These are phyloP conservation scores for Drosera spatulata DNA, from an alignment of 179 eudicot species.

Conservation along the genomic window DNA sequence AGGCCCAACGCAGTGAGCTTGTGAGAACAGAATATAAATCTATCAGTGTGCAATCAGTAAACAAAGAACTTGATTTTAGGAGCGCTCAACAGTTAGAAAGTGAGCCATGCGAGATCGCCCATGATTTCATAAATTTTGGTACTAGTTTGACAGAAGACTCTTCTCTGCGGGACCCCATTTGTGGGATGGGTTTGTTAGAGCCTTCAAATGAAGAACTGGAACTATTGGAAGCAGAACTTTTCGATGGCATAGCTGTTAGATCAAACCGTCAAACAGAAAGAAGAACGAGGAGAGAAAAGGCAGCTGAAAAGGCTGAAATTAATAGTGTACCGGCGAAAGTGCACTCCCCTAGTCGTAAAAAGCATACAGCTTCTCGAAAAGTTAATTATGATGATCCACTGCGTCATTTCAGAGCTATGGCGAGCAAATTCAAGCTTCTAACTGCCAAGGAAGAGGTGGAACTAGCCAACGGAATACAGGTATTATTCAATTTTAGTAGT, in stretches of 20 bases:
- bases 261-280: constrained; percentile 75
- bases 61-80: constrained; percentile 12
- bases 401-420: constrained; percentile 50
- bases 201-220: constrained; percentile 63
- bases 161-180: constrained; percentile 8
- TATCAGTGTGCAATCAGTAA: constrained; percentile 12
- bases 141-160: constrained; percentile 13
- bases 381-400: constrained; percentile 64
- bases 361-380: constrained; percentile 43
- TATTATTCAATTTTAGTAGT: constrained; percentile 5
- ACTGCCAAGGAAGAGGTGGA: constrained; percentile 52
- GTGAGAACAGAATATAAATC: constrained; percentile 21
- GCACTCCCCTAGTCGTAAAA: constrained; percentile 41
- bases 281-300: constrained; percentile 65
- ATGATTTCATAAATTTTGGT: constrained; percentile 11
- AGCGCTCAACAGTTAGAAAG: constrained; percentile 16
- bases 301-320: constrained; percentile 54
- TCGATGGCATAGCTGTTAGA: constrained; percentile 50
- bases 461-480: constrained; percentile 81
- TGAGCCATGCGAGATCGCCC: constrained; percentile 14
- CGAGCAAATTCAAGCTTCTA: constrained; percentile 58
- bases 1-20: constrained; percentile 22
- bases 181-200: constrained; percentile 38
- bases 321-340: constrained; percentile 40
- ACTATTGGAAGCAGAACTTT: constrained; percentile 46